Evolutionary conservation across 2,329 filamentous ascomycete genomes (phyloP), one percentile per base, ranked within the genome.

Genomic region (Xylariaceae sp.): DNA sequence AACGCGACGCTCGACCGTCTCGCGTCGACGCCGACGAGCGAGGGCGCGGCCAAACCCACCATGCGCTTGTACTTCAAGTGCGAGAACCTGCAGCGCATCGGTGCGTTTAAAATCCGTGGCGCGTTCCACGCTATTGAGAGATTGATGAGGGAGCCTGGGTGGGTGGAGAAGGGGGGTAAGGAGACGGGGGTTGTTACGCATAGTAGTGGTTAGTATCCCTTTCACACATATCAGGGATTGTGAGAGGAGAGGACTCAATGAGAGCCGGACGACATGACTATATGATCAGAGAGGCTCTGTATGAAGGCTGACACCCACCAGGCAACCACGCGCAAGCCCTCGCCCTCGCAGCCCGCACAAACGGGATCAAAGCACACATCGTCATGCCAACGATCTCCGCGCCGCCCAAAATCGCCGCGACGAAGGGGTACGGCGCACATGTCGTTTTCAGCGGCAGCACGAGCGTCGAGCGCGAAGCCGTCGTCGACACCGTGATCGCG

Each of bases 251-350:
- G n/a, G n/a, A n/a, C n/a, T n/a, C n/a, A n/a, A n/a, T n/a, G n/a
- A n/a, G n/a, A n/a, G n/a, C n/a, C n/a, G n/a, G n/a, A n/a, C n/a
- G n/a, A n/a, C n/a, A n/a, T n/a, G n/a, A n/a, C n/a, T n/a, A n/a
- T n/a, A n/a, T n/a, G n/a, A n/a, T n/a, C n/a, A n/a, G n/a, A n/a
- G n/a, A n/a, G n/a, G n/a, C n/a, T n/a, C n/a, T n/a, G n/a, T n/a
- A n/a, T n/a, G n/a, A n/a, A n/a, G n/a, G n/a, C n/a, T n/a, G n/a
- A 13, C 8, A 8, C 2, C 4, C 4, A 2, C 45, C 64, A 93
- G 92, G 93, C 61, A 97, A 97, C 76, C 94, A 97, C 72, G 93
- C 93, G 0, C 92, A 96, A 78, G 93, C 94, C 1, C 85, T 97
- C 58, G 85, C 93, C 1, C 87, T 97, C 54, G 93, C 93, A 0